Evolutionary conservation across 768 basidiomycete species (phyloP).

Genomic region (Tulasnella sp.): DNA sequence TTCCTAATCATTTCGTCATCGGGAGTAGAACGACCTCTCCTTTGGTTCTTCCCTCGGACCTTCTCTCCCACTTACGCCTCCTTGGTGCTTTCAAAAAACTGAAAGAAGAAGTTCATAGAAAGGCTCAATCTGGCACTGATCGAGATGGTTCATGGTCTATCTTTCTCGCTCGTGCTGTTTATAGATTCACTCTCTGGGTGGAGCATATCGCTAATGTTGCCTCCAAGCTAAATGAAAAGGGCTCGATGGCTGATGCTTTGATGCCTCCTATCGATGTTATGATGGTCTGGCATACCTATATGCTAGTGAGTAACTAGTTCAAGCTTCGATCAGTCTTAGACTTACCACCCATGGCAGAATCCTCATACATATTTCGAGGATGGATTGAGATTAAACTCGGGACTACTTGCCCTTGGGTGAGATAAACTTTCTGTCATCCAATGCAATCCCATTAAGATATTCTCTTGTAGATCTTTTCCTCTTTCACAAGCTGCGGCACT

Average conservation of each 20-base stretch:
- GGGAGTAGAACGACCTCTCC: too few relatives aligned
- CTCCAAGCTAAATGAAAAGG: too few relatives aligned
- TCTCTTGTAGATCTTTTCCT: conserved; percentile 14
- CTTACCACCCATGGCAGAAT: conserved; percentile 15
- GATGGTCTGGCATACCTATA: conserved; percentile 18
- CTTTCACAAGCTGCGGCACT: conserved; percentile 8
- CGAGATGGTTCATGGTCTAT: conserved; percentile 3
- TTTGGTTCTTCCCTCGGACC: conserved; percentile 12
- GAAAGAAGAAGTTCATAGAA: neutral
- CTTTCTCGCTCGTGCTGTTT: conserved; percentile 13
- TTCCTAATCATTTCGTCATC: too few relatives aligned
- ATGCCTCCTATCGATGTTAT: too few relatives aligned
- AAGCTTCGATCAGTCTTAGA: neutral
- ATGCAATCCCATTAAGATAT: neutral
- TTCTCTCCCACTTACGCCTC: conserved; percentile 15
- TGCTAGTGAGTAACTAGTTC: conserved; percentile 6
- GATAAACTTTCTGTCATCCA: neutral
- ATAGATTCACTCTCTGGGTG: too few relatives aligned
- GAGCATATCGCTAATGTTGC: too few relatives aligned
- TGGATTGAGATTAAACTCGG: neutral
- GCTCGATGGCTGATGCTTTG: too few relatives aligned
- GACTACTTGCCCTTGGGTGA: neutral
- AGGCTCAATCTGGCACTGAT: neutral
- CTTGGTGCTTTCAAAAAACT: conserved; percentile 16
- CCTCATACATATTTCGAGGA: conserved; percentile 15